Evolutionary conservation across 148 eudicot genomes (phyloP), one percentile per base, ranked within the genome.

Genomic region (Vaccinium myrtillus): DNA sequence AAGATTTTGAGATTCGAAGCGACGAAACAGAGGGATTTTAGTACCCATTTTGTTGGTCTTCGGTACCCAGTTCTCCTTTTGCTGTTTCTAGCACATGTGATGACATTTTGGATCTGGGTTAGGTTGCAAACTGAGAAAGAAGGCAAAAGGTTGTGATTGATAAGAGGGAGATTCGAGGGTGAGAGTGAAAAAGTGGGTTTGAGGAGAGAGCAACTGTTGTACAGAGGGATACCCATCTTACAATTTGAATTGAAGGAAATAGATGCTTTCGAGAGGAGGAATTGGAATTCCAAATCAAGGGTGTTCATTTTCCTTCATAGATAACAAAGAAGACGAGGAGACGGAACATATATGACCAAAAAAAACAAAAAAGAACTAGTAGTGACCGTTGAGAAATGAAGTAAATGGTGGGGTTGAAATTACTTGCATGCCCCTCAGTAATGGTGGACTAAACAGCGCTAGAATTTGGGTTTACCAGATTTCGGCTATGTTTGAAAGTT

Each of bases 1-100:
- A 94, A 59, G 58, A 93, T 70, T 84, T 84, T 89, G 80, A 94
- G 88, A 39, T 86, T 91, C 1, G 94, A 87, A 14, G 94, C 96
- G 18, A 93, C 55, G 70, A 81, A 65, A 83, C 86, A 87, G 27
- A 92, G 86, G 56, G 94, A 91, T 82, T 89, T 73, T 56, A 93
- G 83, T 36, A 92, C 25, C 65, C 88, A 63, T 43, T 83, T 89
- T 83, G 78, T 84, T 71, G 89, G 87, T 85, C 78, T 87, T 61
- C 27, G 89, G 30, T 89, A 87, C 79, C 90, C 88, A 53, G 82
- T 92, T 90, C 90, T 83, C 80, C 71, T 86, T 83, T 82, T 93
- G 71, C 85, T 90, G 86, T 87, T 91, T 82, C 89, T 87, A 48
- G 90, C 85, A 53, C 88, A 89, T 51, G 90, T 25, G 63, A 83